Percentiles rank a stretch among this genome's conserved stretches.
Conservation (phyloP, 352 stramenopile genomes). For the Aphanomyces invadans region DNA sequence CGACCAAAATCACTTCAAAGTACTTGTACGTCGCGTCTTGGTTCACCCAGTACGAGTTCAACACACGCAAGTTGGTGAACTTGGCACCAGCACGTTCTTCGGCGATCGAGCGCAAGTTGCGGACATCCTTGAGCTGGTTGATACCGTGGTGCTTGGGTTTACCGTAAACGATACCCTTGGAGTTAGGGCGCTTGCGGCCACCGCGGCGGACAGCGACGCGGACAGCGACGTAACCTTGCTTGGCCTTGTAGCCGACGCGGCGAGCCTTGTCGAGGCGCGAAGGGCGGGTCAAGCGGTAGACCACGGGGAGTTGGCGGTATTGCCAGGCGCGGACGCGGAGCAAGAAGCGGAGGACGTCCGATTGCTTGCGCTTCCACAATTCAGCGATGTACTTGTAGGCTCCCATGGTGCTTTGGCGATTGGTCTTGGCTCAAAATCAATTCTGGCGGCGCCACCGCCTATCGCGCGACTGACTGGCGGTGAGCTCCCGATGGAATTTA, state of each 20-base stretch:
- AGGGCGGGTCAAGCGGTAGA: constrained; percentile 91
- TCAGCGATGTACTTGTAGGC: constrained; percentile 99
- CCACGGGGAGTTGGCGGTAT: constrained; percentile 98
- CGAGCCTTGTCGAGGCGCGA: constrained; percentile 99
- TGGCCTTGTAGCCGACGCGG: constrained; percentile 99
- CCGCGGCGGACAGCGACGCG: constrained; percentile 96
- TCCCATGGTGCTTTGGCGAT: constrained; percentile 84
- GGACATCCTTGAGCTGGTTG: constrained; percentile 99
- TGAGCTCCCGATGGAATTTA: background rate
- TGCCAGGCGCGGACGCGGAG: constrained; percentile 96
- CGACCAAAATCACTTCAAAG: constrained; percentile 99
- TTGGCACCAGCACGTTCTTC: constrained; percentile 98
- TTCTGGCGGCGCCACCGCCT: background rate
- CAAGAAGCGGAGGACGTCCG: constrained; percentile 99
- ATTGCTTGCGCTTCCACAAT: constrained; percentile 99
- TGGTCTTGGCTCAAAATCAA: constrained; percentile 7
- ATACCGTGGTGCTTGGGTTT: constrained; percentile 99
- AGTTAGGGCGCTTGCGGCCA: constrained; percentile 98
- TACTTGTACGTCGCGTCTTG: constrained; percentile 99
- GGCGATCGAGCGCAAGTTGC: constrained; percentile 96
- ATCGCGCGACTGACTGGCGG: background rate
- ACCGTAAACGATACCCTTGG: constrained; percentile 99
- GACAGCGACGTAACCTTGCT: constrained; percentile 98
- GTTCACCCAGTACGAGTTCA: constrained; percentile 99
- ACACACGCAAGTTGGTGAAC: constrained; percentile 97